Percentiles rank a stretch among this genome's conserved stretches.
phyloP scores from a whole-genome alignment of 2,329 filamentous ascomycete species.

The Mycocentrospora acerina region DNA sequence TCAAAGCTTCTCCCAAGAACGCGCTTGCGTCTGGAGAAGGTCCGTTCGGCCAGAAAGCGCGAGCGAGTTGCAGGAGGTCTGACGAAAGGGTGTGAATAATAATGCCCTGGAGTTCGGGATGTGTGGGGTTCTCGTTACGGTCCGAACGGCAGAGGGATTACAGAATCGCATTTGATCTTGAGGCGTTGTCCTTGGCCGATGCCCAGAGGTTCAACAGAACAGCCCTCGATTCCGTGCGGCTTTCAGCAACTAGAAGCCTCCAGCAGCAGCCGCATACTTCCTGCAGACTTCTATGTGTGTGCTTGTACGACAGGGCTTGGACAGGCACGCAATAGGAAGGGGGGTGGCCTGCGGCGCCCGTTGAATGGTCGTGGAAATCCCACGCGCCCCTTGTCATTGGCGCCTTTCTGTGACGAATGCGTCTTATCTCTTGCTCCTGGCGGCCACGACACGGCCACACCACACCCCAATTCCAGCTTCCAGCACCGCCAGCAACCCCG shows the following conservation, averaged over 20 bases:
- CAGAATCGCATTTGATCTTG: conserved; percentile 8
- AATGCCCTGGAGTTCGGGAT: conserved; percentile 14
- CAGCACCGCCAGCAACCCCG: conserved; percentile 16
- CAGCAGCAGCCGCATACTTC: conserved; percentile 20
- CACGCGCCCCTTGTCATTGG: conserved; percentile 20
- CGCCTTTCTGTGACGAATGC: conserved; percentile 12
- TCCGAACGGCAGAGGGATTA: conserved; percentile 8
- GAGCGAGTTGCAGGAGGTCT: conserved; percentile 10
- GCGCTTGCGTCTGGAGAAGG: conserved; percentile 7
- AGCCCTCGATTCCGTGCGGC: no score
- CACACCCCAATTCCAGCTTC: conserved; percentile 19
- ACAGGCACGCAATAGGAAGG: conserved; percentile 17
- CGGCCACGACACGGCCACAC: conserved; percentile 15
- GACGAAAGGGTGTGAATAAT: conserved; percentile 22
- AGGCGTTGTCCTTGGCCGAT: conserved; percentile 2
- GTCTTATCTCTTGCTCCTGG: conserved; percentile 31
- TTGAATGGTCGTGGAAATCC: conserved; percentile 11
- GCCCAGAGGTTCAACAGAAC: neutral
- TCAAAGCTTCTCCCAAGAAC: no score
- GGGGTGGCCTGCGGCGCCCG: conserved; percentile 14
- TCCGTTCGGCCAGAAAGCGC: neutral
- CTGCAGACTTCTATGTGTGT: conserved; percentile 6
- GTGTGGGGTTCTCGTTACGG: conserved; percentile 20
- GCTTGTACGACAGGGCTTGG: conserved; percentile 1
- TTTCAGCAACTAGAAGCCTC: conserved; percentile 2